Percentiles rank a stretch among this genome's conserved stretches.
Conservation (phyloP, 2,329 filamentous ascomycete species). For the Diplodia seriata region DNA sequence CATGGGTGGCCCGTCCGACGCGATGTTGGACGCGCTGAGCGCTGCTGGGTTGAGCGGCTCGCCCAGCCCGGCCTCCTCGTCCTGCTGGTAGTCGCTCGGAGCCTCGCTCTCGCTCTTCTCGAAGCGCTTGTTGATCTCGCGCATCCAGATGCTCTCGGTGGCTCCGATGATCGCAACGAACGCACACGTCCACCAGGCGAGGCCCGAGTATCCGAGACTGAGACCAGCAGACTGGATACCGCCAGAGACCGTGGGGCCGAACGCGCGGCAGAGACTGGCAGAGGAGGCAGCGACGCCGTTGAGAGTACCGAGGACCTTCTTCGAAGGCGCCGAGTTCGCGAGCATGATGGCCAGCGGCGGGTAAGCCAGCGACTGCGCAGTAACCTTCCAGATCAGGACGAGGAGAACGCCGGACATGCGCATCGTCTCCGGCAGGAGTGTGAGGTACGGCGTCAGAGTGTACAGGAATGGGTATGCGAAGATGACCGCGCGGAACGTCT, state of each 20-base stretch:
- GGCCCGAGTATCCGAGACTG: constrained; percentile 79
- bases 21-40: constrained; percentile 30
- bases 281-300: constrained; percentile 92
- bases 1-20: constrained; percentile 18
- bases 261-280: constrained; percentile 84
- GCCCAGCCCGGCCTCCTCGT: constrained; percentile 43
- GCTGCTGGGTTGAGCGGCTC: constrained; percentile 35
- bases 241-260: constrained; percentile 88
- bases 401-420: constrained; percentile 78
- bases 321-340: constrained; percentile 84
- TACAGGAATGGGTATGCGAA: constrained; percentile 88
- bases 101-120: constrained; percentile 33
- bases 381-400: constrained; percentile 89
- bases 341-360: constrained; percentile 89
- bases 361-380: constrained; percentile 88
- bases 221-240: constrained; percentile 83
- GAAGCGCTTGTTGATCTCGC: constrained; percentile 61
- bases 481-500: constrained; percentile 81
- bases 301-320: constrained; percentile 84
- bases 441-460: constrained; percentile 84
- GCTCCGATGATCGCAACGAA: constrained; percentile 77
- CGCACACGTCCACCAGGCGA: constrained; percentile 93
- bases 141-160: constrained; percentile 76
- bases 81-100: constrained; percentile 37
- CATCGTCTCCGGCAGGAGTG: constrained; percentile 75